Evolutionary conservation across 2,329 filamentous ascomycete species (phyloP), one percentile per base, ranked within the genome.

Genomic region (Nemania diffusa): DNA sequence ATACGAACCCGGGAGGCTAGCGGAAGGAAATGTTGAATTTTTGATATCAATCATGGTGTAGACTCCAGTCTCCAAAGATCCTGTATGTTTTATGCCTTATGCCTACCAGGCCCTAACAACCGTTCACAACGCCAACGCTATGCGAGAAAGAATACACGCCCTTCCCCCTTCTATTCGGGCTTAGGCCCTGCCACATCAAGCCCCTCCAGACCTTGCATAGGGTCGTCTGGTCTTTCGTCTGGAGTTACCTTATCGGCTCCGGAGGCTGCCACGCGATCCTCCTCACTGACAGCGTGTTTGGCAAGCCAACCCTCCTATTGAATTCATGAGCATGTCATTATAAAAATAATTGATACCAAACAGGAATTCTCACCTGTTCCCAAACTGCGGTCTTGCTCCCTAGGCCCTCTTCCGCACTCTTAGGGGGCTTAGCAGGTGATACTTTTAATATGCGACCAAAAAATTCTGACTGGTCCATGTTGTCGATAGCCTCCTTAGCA

Each of bases 391-490:
- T 97, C 81, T 94, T 97, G 83, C 93, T 97, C 26, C 95, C 94
- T 51, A 99, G 79, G 0, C 94, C 94, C 78, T 97, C 93, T 60
- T 92, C 92, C 57, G 89, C 88, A 74, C 93, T 93, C 84, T 97
- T 97, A 69, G 96, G 93, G 34, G 93, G 89, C 80, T 97, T 99
- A 50, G 97, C 97, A 62, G 91, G 88, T 51, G 93, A 94, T 58
- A 98, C 95, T 79, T 94, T 97, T 78, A 99, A 91, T 15, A 96
- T 91, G 67, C 93, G 89, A 11, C 96, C 97, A 78, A 95, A 98
- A 52, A 99, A 87, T 81, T 98, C 95, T 68, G 94, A 92, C 79
- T 97, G 94, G 78, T 99, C 93, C 95, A 99, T 98, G 78, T 99
- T 99, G 84, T 98, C 94, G 79, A 99, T 97, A 57, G 96, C 96